Conservation (phyloP, 305 asterid genomes). For the Fraxinus platypoda region DNA sequence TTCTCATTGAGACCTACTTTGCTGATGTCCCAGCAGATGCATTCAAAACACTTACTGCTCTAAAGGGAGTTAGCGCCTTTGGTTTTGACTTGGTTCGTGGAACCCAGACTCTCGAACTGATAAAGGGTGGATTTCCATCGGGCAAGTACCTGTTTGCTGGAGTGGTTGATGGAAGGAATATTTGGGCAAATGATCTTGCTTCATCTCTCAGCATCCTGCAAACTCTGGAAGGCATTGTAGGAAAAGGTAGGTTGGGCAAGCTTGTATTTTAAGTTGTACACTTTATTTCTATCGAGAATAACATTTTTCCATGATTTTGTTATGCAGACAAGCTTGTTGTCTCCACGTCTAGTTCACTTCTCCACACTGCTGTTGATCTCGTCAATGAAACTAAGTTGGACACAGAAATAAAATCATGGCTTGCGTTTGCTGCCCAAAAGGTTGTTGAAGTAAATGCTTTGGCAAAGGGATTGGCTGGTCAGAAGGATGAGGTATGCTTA, state of each 20-base stretch:
- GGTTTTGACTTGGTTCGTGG: conserved; percentile 70
- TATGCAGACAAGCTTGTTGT: conserved; percentile 56
- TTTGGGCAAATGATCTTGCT: conserved; percentile 67
- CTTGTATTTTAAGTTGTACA: not conserved
- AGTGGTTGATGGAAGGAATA: conserved; percentile 68
- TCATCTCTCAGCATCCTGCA: conserved; percentile 46
- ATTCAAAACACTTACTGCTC: conserved; percentile 45
- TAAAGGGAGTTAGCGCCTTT: conserved; percentile 49
- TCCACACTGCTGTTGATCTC: conserved; percentile 60
- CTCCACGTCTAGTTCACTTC: conserved; percentile 59
- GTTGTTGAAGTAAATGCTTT: conserved; percentile 64
- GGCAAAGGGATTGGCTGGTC: conserved; percentile 59
- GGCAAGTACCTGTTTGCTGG: conserved; percentile 60
- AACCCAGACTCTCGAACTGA: conserved; percentile 48
- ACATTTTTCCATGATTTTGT: not conserved
- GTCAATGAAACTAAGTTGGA: conserved; percentile 57
- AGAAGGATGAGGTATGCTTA: conserved; percentile 47
- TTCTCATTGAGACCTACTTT: conserved; percentile 55
- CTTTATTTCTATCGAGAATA: not conserved
- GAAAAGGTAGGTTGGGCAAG: conserved; percentile 42
- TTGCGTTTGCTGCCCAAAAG: conserved; percentile 70
- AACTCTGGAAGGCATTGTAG: conserved; percentile 52
- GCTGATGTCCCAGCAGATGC: conserved; percentile 56
- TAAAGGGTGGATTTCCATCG: conserved; percentile 51
- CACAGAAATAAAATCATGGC: conserved; percentile 59